Conservation (phyloP, 345 rosid genomes). For the Sapria himalayana region DNA sequence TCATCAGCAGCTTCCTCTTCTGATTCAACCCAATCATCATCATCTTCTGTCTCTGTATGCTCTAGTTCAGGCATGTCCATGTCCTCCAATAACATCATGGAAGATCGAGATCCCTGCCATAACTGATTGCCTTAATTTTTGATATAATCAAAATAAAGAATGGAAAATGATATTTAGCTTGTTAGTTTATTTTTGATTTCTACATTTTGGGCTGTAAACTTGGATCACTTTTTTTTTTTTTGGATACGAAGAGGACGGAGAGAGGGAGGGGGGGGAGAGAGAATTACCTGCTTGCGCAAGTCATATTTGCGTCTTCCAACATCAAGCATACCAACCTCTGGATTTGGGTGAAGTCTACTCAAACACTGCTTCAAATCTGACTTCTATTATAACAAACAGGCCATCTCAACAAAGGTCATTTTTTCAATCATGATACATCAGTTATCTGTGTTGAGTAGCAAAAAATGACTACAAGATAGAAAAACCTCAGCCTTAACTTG, state of each 20-base stretch:
- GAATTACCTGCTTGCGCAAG: slow-evolving; percentile 31
- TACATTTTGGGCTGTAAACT: not conserved
- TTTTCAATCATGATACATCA: not conserved
- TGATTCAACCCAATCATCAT: slow-evolving; percentile 36
- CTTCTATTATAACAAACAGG: slow-evolving; percentile 12
- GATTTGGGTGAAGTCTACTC: slow-evolving; percentile 8
- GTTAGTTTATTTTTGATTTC: not conserved
- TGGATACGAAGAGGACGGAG: too few species aligned
- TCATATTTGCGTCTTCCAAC: slow-evolving; percentile 20
- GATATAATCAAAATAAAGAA: not conserved
- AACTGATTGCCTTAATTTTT: not conserved
- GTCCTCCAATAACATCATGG: slow-evolving; percentile 34
- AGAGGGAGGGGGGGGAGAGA: not conserved
- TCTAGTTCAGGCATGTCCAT: slow-evolving; percentile 83
- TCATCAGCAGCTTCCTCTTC: slow-evolving; percentile 10
- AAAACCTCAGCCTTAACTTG: slow-evolving; percentile 38
- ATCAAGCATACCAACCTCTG: slow-evolving; percentile 10
- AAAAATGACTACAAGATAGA: not conserved
- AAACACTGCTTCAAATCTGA: slow-evolving; percentile 18
- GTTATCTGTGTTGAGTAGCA: not conserved
- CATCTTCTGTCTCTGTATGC: slow-evolving; percentile 21
- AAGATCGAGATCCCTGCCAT: slow-evolving; percentile 28
- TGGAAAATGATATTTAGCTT: not conserved
- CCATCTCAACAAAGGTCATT: not conserved
- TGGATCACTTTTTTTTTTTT: too few species aligned